A percentile compares a stretch with the other conserved stretches of the same genome.
Conservation (phyloP, 352 stramenopile species). For the Phytophthora uliginosa region DNA sequence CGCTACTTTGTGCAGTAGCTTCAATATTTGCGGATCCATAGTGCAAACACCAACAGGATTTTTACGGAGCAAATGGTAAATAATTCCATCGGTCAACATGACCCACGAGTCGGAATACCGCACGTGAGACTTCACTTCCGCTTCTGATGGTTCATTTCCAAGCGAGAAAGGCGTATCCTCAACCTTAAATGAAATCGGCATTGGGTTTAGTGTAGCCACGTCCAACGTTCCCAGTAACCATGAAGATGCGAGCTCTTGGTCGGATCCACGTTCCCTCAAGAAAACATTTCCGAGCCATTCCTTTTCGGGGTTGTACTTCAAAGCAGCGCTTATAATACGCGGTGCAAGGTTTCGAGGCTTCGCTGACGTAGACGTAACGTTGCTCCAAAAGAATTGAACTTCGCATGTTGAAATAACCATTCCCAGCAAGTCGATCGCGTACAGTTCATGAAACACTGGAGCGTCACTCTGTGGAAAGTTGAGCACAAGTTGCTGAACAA, state of each 20-base stretch:
- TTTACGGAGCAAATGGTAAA: slow-evolving; percentile 59
- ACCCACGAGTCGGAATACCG: slow-evolving; percentile 78
- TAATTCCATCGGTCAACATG: slow-evolving; percentile 73
- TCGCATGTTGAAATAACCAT: slow-evolving; percentile 65
- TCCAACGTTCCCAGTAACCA: slow-evolving; percentile 83
- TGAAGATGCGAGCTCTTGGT: slow-evolving; percentile 61
- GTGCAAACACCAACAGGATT: slow-evolving; percentile 53
- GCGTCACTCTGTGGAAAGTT: slow-evolving; percentile 47
- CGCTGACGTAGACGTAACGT: slow-evolving; percentile 42
- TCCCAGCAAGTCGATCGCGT: slow-evolving; percentile 73
- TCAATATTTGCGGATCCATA: slow-evolving; percentile 61
- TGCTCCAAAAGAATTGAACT: slow-evolving; percentile 73
- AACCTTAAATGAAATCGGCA: slow-evolving; percentile 26
- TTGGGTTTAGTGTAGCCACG: slow-evolving; percentile 37
- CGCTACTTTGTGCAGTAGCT: slow-evolving; percentile 56
- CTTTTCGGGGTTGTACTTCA: slow-evolving; percentile 70
- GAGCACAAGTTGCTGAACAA: slow-evolving; percentile 68
- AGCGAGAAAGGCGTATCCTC: slow-evolving; percentile 39
- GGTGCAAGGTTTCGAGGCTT: slow-evolving; percentile 68
- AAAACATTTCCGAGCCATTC: slow-evolving; percentile 79
- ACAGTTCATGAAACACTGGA: slow-evolving; percentile 62
- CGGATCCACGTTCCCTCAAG: slow-evolving; percentile 61
- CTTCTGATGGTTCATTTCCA: slow-evolving; percentile 2
- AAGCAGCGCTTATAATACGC: slow-evolving; percentile 60
- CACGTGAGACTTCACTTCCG: neutral